Evolutionary conservation across 2,329 filamentous ascomycete genomes (phyloP).

Genomic region (Xylariaceae sp.): DNA sequence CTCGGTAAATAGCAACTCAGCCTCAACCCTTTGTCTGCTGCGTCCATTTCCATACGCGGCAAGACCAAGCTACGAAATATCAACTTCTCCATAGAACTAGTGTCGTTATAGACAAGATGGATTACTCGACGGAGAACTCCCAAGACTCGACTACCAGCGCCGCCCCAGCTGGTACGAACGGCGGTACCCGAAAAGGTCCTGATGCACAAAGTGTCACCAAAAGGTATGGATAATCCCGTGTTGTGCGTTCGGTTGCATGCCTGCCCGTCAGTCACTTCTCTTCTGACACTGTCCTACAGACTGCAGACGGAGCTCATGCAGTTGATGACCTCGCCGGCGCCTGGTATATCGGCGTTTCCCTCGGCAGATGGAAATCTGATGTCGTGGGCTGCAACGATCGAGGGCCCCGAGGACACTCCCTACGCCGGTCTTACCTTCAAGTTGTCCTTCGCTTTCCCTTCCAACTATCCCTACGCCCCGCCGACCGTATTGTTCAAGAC

Average conservation of each 20-base stretch:
- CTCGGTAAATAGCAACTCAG: conserved; percentile 4
- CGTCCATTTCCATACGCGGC: background rate
- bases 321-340: conserved; percentile 91
- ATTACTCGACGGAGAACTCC: conserved; percentile 55
- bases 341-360: conserved; percentile 92
- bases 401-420: conserved; percentile 84
- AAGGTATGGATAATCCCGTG: conserved; percentile 47
- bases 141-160: conserved; percentile 65
- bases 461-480: conserved; percentile 87
- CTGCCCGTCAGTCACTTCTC: background rate
- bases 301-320: conserved; percentile 97
- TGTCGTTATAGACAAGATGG: conserved; percentile 37
- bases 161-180: conserved; percentile 59
- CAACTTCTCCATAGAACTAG: background rate
- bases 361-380: conserved; percentile 85
- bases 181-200: conserved; percentile 51
- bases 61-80: background rate
- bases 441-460: conserved; percentile 83
- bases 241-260: conserved; percentile 14
- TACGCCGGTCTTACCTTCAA: conserved; percentile 88
- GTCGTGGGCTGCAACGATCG: conserved; percentile 90
- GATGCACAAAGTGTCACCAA: conserved; percentile 75
- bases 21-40: conserved; percentile 15
- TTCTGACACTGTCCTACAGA: conserved; percentile 44
- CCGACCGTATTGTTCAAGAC: conserved; percentile 96